Base-by-base conservation (phyloP, 2,329 filamentous ascomycete genomes). In the Beauveria pseudobassiana region DNA sequence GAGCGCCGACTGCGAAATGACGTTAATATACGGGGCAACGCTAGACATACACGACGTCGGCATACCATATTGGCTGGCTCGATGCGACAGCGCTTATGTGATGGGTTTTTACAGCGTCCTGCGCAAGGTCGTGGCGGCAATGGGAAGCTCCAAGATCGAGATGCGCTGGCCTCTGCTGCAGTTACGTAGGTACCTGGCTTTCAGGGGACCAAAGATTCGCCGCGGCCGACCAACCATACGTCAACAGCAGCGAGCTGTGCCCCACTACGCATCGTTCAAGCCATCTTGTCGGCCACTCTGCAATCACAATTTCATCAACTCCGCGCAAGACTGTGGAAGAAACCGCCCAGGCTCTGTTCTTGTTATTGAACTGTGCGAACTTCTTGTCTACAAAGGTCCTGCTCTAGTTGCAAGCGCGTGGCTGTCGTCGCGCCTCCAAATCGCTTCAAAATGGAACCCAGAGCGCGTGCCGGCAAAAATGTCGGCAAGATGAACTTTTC, bases 401-500 rank as follows among this genome's bases (percentile, higher is more conserved):
- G 14, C 34, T 14, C 43, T 59, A 12, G 14, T 30, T 3, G 24
- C 48, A 10, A 40, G 10, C 26, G 57, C 38, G 57, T 24, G 57
- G 57, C 26, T 18, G 40, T n/a, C 26, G 38, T 18, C 55, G 43
- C 56, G 54, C 48, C 49, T 38, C 26, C 20, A 40, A 53, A 38
- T 26, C 34, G 28, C 9, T 22, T 50, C 61, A 59, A 52, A 28
- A 90, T 91, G 80, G 89, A 93, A 77, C 89, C 88, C 65, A 82
- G 89, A 71, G 89, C 89, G 63, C 84, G 89, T 69, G 86, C 88
- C 70, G 88, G 87, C 71, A 88, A 90, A 71, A 90, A 92, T 78
- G 88, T 91, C 74, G 88, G 87, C 65, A 89, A 91, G 74, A 89
- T 92, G 81, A 93, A 91, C 74, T 93, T 95, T 75, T 81, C 79